Evolutionary conservation across 495 filamentous ascomycete species (phyloP).

Genomic region (Hyaloscypha variabilis): DNA sequence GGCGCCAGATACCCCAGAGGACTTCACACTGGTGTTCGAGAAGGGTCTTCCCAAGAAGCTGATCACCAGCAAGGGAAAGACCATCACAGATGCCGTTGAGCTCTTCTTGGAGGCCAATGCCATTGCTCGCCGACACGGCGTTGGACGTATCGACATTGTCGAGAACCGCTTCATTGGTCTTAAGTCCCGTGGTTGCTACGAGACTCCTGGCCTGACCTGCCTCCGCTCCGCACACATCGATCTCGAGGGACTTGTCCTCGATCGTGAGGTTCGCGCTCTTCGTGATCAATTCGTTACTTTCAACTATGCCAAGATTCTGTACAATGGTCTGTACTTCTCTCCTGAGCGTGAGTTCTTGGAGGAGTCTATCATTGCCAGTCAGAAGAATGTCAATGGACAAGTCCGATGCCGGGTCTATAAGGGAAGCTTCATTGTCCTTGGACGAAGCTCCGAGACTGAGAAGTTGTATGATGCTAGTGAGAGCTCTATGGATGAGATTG

Average conservation of each 20-base stretch:
- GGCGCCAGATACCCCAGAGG: conserved; percentile 74
- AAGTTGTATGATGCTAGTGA: conserved; percentile 86
- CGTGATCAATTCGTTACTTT: conserved; percentile 83
- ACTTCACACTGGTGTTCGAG: conserved; percentile 81
- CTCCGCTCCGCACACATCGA: conserved; percentile 79
- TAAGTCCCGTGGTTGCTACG: conserved; percentile 92
- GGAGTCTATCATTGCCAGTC: conserved; percentile 68
- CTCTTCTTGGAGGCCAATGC: conserved; percentile 80
- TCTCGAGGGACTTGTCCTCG: conserved; percentile 82
- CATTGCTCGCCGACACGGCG: conserved; percentile 75
- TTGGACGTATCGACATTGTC: conserved; percentile 91
- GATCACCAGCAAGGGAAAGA: conserved; percentile 62
- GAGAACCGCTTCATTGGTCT: conserved; percentile 86
- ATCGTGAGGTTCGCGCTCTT: conserved; percentile 79
- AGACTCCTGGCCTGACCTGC: conserved; percentile 70
- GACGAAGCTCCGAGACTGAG: conserved; percentile 73
- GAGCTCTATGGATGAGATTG: conserved; percentile 86
- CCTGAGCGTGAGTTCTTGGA: conserved; percentile 73
- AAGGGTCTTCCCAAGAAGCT: conserved; percentile 83
- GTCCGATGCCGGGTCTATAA: conserved; percentile 78
- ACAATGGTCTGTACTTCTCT: conserved; percentile 84
- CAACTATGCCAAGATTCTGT: conserved; percentile 74
- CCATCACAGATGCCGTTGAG: conserved; percentile 73
- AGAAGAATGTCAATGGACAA: conserved; percentile 69
- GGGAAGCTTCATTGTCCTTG: conserved; percentile 73